Evolutionary conservation across 73 alveolate species (phyloP).

Genomic region (Paramecium biaurelia): DNA sequence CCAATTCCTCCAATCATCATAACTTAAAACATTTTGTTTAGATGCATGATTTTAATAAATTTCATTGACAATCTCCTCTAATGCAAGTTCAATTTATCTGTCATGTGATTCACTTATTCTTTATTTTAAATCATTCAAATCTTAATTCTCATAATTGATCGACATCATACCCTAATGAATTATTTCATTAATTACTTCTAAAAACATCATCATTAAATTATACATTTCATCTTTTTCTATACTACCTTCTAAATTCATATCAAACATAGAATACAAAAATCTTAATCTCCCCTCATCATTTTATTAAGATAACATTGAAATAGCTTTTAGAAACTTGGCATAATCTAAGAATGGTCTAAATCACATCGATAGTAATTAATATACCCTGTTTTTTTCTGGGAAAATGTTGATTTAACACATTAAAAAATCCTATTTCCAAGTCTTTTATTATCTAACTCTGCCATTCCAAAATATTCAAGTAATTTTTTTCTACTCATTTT

Average conservation of each 20-base stretch:
- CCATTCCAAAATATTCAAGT: slow-evolving; percentile 59
- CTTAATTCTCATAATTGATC: slow-evolving; percentile 36
- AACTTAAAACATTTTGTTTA: neutral
- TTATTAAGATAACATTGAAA: slow-evolving; percentile 54
- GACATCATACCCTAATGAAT: slow-evolving; percentile 55
- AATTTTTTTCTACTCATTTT: slow-evolving; percentile 64
- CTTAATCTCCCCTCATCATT: slow-evolving; percentile 58
- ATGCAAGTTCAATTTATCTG: slow-evolving; percentile 36
- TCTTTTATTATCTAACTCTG: slow-evolving; percentile 60
- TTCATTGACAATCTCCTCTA: slow-evolving; percentile 44
- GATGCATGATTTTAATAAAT: slow-evolving; percentile 44
- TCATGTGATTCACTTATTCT: slow-evolving; percentile 56
- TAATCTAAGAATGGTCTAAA: slow-evolving; percentile 54
- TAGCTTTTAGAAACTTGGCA: slow-evolving; percentile 57
- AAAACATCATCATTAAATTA: slow-evolving; percentile 56
- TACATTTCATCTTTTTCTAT: slow-evolving; percentile 67
- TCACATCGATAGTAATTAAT: neutral
- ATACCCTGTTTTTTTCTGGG: slow-evolving; percentile 63
- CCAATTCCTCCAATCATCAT: slow-evolving; percentile 55
- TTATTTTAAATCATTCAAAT: slow-evolving; percentile 48
- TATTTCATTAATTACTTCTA: slow-evolving; percentile 26
- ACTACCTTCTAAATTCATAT: slow-evolving; percentile 61
- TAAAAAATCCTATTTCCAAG: slow-evolving; percentile 62
- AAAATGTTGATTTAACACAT: slow-evolving; percentile 57
- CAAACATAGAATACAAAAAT: slow-evolving; percentile 58